These are phyloP conservation scores for Russula ochroleuca DNA, from an alignment of 768 basidiomycete genomes.

Conservation along the genomic window DNA sequence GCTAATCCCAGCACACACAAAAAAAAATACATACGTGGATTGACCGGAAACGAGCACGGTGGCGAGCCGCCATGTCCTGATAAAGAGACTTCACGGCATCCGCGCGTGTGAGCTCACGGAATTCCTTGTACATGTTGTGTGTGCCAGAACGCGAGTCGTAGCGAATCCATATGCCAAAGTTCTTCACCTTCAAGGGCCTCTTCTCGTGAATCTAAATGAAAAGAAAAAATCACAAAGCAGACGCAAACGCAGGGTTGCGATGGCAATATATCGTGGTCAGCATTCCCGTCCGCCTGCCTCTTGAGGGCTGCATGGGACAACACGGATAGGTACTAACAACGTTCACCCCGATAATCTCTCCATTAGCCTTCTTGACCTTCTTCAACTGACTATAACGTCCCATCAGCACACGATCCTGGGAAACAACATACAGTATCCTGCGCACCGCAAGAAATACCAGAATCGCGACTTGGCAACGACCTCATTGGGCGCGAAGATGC, in stretches of 20 bases:
- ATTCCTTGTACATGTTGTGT: conserved; percentile 99
- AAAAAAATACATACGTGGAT: conserved; percentile 72
- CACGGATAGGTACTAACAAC: conserved; percentile 62
- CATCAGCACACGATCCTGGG: background rate
- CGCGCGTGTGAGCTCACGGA: conserved; percentile 90
- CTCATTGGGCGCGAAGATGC: conserved; percentile 98
- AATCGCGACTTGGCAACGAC: conserved; percentile 99
- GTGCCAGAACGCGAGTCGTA: conserved; percentile 99
- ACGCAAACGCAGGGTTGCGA: conserved; percentile 34
- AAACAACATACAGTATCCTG: background rate
- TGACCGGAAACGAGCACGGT: conserved; percentile 98
- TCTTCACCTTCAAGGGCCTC: conserved; percentile 98
- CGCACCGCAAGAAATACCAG: conserved; percentile 97
- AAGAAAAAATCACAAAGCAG: conserved; percentile 24
- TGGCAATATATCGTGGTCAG: conserved; percentile 40
- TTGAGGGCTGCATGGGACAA: conserved; percentile 63
- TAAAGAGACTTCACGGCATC: conserved; percentile 96
- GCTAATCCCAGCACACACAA: background rate
- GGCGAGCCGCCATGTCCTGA: conserved; percentile 99
- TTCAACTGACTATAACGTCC: conserved; percentile 69
- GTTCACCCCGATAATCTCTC: conserved; percentile 98
- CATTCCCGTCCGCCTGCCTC: conserved; percentile 78
- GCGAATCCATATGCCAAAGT: conserved; percentile 99
- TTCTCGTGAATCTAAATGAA: conserved; percentile 86
- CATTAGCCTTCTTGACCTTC: conserved; percentile 99